Conservation (phyloP, 2,329 filamentous ascomycete species). For the Botrytis fabae region DNA sequence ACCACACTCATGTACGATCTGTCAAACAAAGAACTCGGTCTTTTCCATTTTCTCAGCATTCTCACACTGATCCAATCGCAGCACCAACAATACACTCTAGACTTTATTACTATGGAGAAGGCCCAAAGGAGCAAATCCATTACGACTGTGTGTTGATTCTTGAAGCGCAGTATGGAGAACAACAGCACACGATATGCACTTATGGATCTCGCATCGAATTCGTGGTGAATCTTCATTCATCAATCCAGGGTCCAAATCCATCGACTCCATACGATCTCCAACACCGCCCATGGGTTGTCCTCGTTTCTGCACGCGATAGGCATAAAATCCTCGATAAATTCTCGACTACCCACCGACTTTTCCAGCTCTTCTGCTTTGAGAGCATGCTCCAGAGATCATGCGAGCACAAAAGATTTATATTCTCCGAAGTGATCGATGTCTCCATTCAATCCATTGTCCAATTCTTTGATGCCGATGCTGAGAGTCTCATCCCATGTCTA, state of each 20-base stretch:
- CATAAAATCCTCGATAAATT: background rate
- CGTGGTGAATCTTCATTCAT: conserved; percentile 19
- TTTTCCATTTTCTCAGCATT: background rate
- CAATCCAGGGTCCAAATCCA: conserved; percentile 15
- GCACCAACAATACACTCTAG: background rate
- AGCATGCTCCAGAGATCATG: background rate
- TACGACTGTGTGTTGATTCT: background rate
- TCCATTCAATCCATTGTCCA: background rate
- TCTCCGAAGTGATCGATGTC: background rate
- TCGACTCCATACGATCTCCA: conserved; percentile 4
- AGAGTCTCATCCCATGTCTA: background rate
- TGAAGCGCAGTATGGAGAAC: background rate
- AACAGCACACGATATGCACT: conserved; percentile 9
- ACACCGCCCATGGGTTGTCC: background rate
- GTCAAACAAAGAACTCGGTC: background rate
- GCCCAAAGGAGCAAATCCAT: background rate
- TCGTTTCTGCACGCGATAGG: background rate
- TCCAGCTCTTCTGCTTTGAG: background rate
- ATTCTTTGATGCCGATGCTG: background rate
- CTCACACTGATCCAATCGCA: background rate
- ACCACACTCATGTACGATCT: background rate
- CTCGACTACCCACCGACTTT: conserved; percentile 1
- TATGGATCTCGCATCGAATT: conserved; percentile 11
- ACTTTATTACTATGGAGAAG: background rate
- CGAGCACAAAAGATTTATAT: background rate